Base-by-base conservation (phyloP, 345 rosid genomes). In the Salix suchowensis region DNA sequence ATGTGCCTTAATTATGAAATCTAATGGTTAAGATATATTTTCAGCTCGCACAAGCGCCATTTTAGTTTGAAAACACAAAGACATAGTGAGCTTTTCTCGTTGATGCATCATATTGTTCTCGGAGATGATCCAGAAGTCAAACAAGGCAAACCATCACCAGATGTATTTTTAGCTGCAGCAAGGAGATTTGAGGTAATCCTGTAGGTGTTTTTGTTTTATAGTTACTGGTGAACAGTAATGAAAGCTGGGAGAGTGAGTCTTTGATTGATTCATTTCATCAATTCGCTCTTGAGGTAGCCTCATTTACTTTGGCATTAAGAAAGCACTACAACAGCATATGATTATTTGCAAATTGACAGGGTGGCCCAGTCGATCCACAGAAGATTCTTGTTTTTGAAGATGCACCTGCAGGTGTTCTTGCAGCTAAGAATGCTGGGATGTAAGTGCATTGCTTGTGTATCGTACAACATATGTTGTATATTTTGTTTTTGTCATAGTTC, bases 71-170 rank as follows among this genome's bases (percentile, higher is more conserved):
- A 95, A 84, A 95, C 97, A 14, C 91, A 88, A 84, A 87, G 84
- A 68, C 98, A 93, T 39, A 80, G 89, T 34, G 91, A 91, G 70
- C 89, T 93, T 77, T 93, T 95, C 50, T 88, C 94, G 6, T 86
- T 93, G 88, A 95, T 95, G 97, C 96, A 93, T 87, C 98, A 95
- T 82, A 67, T 89, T 79, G 97, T 95, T 74, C 87, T 84, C 65
- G 97, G 98, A 76, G 97, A 95, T 85, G 97, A 95, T 77, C 96
- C 96, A 18, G 98, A 93, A 86, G 97, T 95, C 83, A 90, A 91
- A 86, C 85, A 86, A 80, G 98, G 98, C 71, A 93, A 95, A 85
- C 98, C 97, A 15, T 80, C 97, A 2, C 97, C 97, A 2, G 98
- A 95, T 73, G 76, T 88, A 71, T 95, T 95, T 79, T 88, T 93